These are phyloP conservation scores for Annulohypoxylon moriforme DNA, from an alignment of 495 filamentous ascomycete genomes.

Conservation along the genomic window DNA sequence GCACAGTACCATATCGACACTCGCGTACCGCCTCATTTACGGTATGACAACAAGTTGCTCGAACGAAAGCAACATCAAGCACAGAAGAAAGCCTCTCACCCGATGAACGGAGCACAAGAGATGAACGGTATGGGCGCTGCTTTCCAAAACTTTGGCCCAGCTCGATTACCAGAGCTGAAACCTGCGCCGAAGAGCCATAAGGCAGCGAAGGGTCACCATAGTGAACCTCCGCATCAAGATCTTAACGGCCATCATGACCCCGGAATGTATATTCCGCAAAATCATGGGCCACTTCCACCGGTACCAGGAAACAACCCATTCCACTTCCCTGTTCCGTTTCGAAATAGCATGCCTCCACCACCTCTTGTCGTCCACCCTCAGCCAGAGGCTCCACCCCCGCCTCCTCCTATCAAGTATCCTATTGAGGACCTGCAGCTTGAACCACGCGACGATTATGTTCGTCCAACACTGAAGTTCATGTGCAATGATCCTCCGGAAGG, in stretches of 20 bases:
- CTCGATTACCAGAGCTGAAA: conserved; percentile 78
- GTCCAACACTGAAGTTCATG: conserved; percentile 83
- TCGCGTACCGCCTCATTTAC: conserved; percentile 83
- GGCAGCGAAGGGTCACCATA: conserved; percentile 59
- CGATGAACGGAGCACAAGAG: conserved; percentile 53
- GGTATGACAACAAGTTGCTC: conserved; percentile 79
- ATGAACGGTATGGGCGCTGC: conserved; percentile 50
- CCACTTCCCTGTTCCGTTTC: conserved; percentile 55
- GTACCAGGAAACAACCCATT: conserved; percentile 55
- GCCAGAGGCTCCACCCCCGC: conserved; percentile 65
- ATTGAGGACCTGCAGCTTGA: conserved; percentile 91
- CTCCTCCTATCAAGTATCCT: conserved; percentile 90
- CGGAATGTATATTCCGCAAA: conserved; percentile 48
- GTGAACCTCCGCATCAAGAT: conserved; percentile 29
- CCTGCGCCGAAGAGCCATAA: conserved; percentile 84
- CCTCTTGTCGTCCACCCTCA: conserved; percentile 36
- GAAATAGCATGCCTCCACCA: conserved; percentile 51
- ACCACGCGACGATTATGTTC: conserved; percentile 65
- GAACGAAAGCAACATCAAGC: conserved; percentile 76
- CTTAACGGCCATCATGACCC: conserved; percentile 52
- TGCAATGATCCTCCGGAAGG: conserved; percentile 66
- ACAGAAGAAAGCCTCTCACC: conserved; percentile 73
- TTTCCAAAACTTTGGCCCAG: conserved; percentile 57
- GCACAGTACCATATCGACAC: conserved; percentile 85
- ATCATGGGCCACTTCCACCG: conserved; percentile 53